These are phyloP conservation scores for Fusarium sp. DNA, from an alignment of 2,329 filamentous ascomycete species.

Conservation along the genomic window DNA sequence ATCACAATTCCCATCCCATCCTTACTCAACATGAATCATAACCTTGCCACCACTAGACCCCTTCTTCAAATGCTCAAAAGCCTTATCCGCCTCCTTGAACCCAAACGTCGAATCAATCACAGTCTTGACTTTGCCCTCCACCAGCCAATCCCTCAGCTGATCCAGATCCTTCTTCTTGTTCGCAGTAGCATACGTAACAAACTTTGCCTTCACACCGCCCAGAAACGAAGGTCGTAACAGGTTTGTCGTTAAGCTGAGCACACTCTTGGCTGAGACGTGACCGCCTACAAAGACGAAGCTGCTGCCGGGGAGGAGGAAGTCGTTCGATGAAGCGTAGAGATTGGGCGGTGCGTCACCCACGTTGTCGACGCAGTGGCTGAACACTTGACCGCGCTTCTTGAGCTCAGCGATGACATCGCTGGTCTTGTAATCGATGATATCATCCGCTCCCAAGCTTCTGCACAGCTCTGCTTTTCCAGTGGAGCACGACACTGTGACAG, in stretches of 20 bases:
- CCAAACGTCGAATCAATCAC: conserved; percentile 63
- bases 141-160: conserved; percentile 62
- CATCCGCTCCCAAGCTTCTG: conserved; percentile 67
- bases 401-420: conserved; percentile 58
- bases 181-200: conserved; percentile 50
- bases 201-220: conserved; percentile 53
- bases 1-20: not conserved
- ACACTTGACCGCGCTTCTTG: conserved; percentile 56
- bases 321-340: conserved; percentile 61
- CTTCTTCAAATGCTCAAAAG: conserved; percentile 66
- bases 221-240: conserved; percentile 46
- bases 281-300: conserved; percentile 62
- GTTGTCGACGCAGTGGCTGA: conserved; percentile 65
- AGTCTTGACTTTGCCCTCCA: conserved; percentile 64
- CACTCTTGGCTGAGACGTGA: conserved; percentile 40
- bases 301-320: conserved; percentile 58
- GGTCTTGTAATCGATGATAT: conserved; percentile 68
- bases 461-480: conserved; percentile 65
- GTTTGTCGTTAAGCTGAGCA: conserved; percentile 36
- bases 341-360: conserved; percentile 58
- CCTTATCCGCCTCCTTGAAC: conserved; percentile 64
- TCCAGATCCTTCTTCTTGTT: conserved; percentile 56
- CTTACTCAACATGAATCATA: conserved; percentile 47
- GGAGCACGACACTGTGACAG: conserved; percentile 69
- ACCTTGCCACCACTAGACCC: conserved; percentile 69